Evolutionary conservation across 1,139 yeast genomes (phyloP), one percentile per base, ranked within the genome.

Genomic region (Blastobotrys apis): DNA sequence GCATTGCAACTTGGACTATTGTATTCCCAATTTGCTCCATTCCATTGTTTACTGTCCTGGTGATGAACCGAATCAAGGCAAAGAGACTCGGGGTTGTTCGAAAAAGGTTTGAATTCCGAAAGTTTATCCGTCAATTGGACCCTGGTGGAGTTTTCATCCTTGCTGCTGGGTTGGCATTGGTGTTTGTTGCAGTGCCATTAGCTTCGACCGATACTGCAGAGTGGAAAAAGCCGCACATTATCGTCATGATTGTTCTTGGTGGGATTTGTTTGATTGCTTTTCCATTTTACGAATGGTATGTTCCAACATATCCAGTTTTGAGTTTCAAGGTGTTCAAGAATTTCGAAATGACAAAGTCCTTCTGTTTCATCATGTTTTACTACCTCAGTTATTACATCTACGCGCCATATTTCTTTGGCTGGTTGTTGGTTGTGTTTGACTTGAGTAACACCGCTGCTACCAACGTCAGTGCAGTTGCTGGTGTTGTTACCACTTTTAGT

Each of bases 1-100:
- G 80, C 51, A 78, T 81, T 53, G 87, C 82, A 35, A 81, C 82
- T 74, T 82, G 84, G 84, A 85, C 87, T 1, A 77, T 80, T 55
- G 79, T 82, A 51, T 73, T 79, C 66, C 87, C 88, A 19, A 66
- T 80, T 30, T 58, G 76, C 10, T 69, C 80, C 53, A 44, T 82
- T 12, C 90, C 90, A 26, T 64, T 82, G 9, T 37, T 51, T 16
- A 20, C 23, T 20, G 44, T 52, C 10, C 45, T 52, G 39, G 36
- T 47, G 16, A 38, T 43, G 35, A 47, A 49, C 19, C 47, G 47
- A 30, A 26, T 27, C 8, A 51, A 50, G 47, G 52, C 31, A 38
- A 35, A 22, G n/a, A 30, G 32, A 27, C 16, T 16, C 16, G 32
- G 33, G 33, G 9, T 30, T 9, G 32, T 19, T 16, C 26, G 34